A percentile compares a stretch with the other conserved stretches of the same genome.
Evolutionary conservation across 345 rosid species (phyloP).

Genomic region (Linum lewisii): DNA sequence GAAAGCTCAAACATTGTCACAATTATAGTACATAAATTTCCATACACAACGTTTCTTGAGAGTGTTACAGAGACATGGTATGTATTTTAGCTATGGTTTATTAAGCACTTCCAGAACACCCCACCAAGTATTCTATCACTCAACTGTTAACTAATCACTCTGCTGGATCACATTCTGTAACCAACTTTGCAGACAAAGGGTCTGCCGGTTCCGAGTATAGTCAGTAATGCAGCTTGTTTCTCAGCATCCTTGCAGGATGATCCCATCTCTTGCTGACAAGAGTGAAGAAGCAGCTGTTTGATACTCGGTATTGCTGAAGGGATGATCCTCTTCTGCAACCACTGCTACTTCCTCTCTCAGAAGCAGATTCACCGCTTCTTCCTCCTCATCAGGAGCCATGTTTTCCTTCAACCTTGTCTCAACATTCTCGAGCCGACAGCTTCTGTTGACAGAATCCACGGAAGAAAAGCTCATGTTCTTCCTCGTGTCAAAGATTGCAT

Average conservation of each 20-base stretch:
- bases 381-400: slow-evolving; percentile 28
- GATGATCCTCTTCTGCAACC: slow-evolving; percentile 33
- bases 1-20: neutral
- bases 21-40: neutral
- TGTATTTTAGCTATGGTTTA: no score
- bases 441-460: slow-evolving; percentile 6
- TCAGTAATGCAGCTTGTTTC: neutral
- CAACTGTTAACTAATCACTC: no score
- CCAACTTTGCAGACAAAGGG: neutral
- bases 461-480: no score
- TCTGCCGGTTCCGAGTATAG: neutral
- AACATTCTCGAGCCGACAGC: slow-evolving; percentile 11
- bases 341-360: slow-evolving; percentile 17
- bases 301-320: slow-evolving; percentile 28
- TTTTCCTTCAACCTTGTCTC: slow-evolving; percentile 31
- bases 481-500: neutral
- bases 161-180: no score
- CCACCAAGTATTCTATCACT: no score
- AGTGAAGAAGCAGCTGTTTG: slow-evolving; percentile 23
- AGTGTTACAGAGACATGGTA: neutral
- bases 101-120: no score
- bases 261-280: slow-evolving; percentile 24
- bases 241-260: slow-evolving; percentile 29
- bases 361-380: slow-evolving; percentile 31
- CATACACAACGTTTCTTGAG: neutral